A percentile compares a stretch with the other conserved stretches of the same genome.
Conservation (phyloP, 1,139 yeast genomes). For the Meyerozyma elateridarum region DNA sequence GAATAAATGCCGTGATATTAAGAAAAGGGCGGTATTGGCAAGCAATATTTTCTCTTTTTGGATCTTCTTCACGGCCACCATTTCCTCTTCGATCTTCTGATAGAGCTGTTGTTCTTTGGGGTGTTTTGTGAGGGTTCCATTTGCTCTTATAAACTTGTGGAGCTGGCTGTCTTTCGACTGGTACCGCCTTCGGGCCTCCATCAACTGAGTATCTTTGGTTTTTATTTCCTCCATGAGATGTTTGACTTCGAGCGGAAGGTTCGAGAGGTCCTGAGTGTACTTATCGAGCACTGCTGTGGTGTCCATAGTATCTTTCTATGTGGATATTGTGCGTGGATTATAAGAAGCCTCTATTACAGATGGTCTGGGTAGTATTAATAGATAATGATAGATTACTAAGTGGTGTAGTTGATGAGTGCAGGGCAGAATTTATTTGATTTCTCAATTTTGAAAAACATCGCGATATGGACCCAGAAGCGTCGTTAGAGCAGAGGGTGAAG, state of each 20-base stretch:
- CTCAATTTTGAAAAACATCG: slow-evolving; percentile 2
- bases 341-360: too few species aligned
- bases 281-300: slow-evolving; percentile 74
- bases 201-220: slow-evolving; percentile 60
- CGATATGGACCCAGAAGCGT: not conserved
- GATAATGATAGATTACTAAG: not conserved
- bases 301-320: slow-evolving; percentile 42
- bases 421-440: not conserved
- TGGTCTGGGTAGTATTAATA: not conserved
- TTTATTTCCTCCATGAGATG: slow-evolving; percentile 77
- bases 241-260: slow-evolving; percentile 85
- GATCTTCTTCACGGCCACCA: slow-evolving; percentile 51
- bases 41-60: slow-evolving; percentile 77
- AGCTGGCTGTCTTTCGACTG: slow-evolving; percentile 71
- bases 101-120: slow-evolving; percentile 75
- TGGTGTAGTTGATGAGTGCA: not conserved
- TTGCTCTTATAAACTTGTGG: slow-evolving; percentile 76
- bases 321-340: not conserved
- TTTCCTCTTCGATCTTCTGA: slow-evolving; percentile 66
- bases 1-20: slow-evolving; percentile 68
- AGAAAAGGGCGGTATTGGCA: slow-evolving; percentile 78
- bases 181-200: slow-evolving; percentile 63
- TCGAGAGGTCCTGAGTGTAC: slow-evolving; percentile 70
- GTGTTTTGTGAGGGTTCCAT: slow-evolving; percentile 76
- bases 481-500: not conserved